Evolutionary conservation across 371 early-diverging fungal species (phyloP).

Genomic region (Rhizopus arrhizus): DNA sequence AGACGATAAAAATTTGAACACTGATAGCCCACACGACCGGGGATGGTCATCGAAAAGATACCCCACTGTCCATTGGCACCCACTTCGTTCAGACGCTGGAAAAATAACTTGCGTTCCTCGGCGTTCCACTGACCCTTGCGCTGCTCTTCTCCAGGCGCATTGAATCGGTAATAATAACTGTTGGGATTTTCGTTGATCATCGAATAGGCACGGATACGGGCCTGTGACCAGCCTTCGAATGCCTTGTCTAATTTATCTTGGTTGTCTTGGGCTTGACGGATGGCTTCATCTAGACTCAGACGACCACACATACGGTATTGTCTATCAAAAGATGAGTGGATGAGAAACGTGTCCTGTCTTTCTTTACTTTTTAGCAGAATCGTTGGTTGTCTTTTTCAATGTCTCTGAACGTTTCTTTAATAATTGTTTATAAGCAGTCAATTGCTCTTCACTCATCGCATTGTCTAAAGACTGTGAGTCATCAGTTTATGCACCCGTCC

Average conservation of each 20-base stretch:
- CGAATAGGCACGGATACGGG: conserved; percentile 88
- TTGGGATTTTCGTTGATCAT: conserved; percentile 90
- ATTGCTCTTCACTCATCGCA: conserved; percentile 77
- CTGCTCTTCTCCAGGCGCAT: conserved; percentile 94
- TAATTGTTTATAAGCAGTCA: conserved; percentile 78
- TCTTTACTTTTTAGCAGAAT: conserved; percentile 72
- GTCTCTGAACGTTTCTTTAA: conserved; percentile 81
- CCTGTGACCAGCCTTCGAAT: conserved; percentile 93
- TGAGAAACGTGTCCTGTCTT: background rate
- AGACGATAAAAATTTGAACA: conserved; percentile 93
- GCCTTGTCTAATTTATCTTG: conserved; percentile 75
- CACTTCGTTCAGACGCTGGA: conserved; percentile 76
- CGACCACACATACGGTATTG: conserved; percentile 81
- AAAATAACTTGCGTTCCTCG: conserved; percentile 83
- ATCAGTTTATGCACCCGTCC: too few relatives aligned
- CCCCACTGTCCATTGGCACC: conserved; percentile 97
- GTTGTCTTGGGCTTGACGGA: conserved; percentile 80
- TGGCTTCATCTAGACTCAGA: conserved; percentile 85
- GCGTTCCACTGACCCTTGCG: conserved; percentile 86
- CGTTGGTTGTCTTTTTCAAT: conserved; percentile 76
- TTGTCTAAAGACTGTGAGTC: conserved; percentile 11
- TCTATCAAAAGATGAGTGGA: conserved; percentile 16
- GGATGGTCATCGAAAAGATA: conserved; percentile 90
- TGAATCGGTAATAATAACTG: conserved; percentile 94
- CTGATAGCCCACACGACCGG: conserved; percentile 95